Conservation (phyloP, 1,284 basidiomycete species). For the Leccinum subspadiceum region DNA sequence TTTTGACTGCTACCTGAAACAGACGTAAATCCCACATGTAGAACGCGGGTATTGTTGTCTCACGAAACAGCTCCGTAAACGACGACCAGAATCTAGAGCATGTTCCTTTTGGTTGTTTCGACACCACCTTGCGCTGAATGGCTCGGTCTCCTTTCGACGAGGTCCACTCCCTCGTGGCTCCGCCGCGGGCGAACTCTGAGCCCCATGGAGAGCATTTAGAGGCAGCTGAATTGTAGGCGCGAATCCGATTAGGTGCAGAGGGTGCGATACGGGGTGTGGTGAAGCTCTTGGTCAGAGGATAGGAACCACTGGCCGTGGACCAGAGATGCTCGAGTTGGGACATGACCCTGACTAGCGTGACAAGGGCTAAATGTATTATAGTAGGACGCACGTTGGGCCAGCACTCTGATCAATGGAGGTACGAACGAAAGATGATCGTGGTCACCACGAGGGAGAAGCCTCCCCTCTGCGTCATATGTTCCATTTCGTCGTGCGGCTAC, state of each 20-base stretch:
- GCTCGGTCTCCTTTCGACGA: not conserved
- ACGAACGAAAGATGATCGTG: not conserved
- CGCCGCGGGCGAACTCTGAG: not conserved
- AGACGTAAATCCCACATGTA: not conserved
- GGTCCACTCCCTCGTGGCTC: not conserved
- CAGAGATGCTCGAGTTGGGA: not conserved
- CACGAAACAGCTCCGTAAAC: slow-evolving; percentile 1
- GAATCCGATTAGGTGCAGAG: not conserved
- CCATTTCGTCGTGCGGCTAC: not conserved
- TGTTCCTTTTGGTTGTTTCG: not conserved
- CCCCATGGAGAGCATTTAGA: not conserved
- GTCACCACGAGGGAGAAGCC: not conserved
- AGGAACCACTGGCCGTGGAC: not conserved
- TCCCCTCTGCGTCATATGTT: not conserved
- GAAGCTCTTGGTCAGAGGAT: not conserved
- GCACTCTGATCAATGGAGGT: not conserved
- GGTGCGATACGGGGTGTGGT: not conserved
- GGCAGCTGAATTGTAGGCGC: not conserved
- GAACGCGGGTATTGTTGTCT: not conserved
- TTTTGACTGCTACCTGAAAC: not conserved
- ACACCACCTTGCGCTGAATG: not conserved
- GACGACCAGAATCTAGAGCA: not conserved
- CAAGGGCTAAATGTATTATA: not conserved
- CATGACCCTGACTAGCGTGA: not conserved
- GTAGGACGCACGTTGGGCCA: not conserved